These are phyloP conservation scores for Populus euphratica DNA, from an alignment of 345 rosid genomes.

Conservation along the genomic window DNA sequence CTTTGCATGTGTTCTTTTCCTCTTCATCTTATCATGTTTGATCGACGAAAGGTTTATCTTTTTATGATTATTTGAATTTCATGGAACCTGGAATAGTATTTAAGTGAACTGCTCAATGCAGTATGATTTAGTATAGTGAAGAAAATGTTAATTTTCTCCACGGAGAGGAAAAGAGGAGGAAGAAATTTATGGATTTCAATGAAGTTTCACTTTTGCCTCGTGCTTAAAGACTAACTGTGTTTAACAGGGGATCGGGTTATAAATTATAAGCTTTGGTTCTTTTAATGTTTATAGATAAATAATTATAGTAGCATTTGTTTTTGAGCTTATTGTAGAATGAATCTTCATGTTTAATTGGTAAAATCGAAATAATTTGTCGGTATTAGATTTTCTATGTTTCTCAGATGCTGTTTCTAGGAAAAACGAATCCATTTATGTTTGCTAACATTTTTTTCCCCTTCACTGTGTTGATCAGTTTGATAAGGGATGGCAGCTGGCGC, in stretches of 20 bases:
- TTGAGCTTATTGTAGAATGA: background rate
- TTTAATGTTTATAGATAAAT: too few species aligned
- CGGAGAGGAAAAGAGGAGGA: background rate
- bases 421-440: too few species aligned
- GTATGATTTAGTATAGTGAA: too few species aligned
- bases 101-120: too few species aligned
- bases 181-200: background rate
- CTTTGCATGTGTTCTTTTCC: background rate
- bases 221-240: background rate
- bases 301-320: background rate
- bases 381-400: too few species aligned
- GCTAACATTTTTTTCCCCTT: background rate
- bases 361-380: too few species aligned
- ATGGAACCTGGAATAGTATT: background rate
- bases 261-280: background rate
- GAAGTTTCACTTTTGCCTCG: background rate
- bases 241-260: background rate
- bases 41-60: background rate
- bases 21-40: background rate
- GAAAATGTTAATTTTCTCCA: too few species aligned
- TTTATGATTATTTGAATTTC: background rate
- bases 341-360: background rate
- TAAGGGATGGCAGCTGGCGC: conserved; percentile 14
- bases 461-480: background rate
- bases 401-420: too few species aligned